Evolutionary conservation across 2,329 filamentous ascomycete species (phyloP).

Genomic region (Cladosporium oxysporum): DNA sequence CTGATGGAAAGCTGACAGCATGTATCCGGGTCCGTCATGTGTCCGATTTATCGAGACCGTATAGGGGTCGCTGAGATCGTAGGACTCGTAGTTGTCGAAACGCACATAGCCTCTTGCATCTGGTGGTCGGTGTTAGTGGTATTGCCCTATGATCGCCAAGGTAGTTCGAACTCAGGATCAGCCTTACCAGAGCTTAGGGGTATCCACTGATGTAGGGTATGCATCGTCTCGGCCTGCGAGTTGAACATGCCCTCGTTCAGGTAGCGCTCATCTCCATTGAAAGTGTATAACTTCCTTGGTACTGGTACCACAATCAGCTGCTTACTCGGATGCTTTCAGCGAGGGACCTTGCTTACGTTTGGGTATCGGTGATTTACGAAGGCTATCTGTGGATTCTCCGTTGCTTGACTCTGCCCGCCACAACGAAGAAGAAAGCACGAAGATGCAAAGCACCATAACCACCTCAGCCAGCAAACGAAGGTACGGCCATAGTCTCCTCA

Average conservation of each 20-base stretch:
- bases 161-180: neutral
- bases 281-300: slow-evolving; percentile 17
- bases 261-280: slow-evolving; percentile 12
- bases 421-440: slow-evolving; percentile 4
- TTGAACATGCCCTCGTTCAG: slow-evolving; percentile 21
- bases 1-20: slow-evolving; percentile 33
- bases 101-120: slow-evolving; percentile 19
- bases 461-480: slow-evolving; percentile 9
- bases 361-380: slow-evolving; percentile 12
- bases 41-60: slow-evolving; percentile 10
- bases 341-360: neutral
- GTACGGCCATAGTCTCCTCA: slow-evolving; percentile 11
- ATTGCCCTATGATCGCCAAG: neutral
- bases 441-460: slow-evolving; percentile 16
- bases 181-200: slow-evolving; percentile 17
- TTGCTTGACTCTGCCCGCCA: neutral
- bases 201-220: slow-evolving; percentile 20
- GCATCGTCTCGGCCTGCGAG: slow-evolving; percentile 9
- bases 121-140: neutral
- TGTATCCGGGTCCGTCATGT: slow-evolving; percentile 24
- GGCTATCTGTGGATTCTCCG: neutral
- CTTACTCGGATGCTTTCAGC: neutral
- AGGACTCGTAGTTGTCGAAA: slow-evolving; percentile 12
- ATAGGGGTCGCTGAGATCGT: slow-evolving; percentile 18
- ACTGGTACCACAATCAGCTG: neutral